Evolutionary conservation across 2,329 filamentous ascomycete species (phyloP).

Genomic region (Penicillium olsonii): DNA sequence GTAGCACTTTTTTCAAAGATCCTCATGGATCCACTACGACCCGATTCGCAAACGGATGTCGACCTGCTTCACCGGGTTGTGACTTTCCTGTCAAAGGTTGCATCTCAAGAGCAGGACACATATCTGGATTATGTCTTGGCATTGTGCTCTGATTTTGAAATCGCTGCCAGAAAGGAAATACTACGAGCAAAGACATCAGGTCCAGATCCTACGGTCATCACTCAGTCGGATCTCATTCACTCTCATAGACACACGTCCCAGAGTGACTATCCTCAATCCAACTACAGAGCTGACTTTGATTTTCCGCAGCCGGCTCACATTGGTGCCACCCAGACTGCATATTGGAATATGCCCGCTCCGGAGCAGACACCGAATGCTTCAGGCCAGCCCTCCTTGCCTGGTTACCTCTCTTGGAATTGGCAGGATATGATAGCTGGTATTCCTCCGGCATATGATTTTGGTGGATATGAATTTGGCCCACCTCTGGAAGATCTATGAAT

Average conservation of each 20-base stretch:
- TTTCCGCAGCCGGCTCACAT: not conserved
- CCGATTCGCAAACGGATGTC: not conserved
- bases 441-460: conserved; percentile 1
- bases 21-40: not conserved
- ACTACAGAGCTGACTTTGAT: not conserved
- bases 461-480: not conserved
- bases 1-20: conserved; percentile 3
- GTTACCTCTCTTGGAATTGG: conserved; percentile 2
- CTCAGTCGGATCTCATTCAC: not conserved
- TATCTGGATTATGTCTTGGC: conserved; percentile 6
- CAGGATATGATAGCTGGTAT: not conserved
- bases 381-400: not conserved
- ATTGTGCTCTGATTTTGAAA: not conserved
- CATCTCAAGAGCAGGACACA: conserved; percentile 8
- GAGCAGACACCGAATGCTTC: not conserved
- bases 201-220: not conserved
- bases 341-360: not conserved
- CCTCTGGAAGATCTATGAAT: not conserved
- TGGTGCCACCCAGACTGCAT: not conserved
- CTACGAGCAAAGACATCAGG: not conserved
- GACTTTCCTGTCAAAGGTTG: conserved; percentile 1
- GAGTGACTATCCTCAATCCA: not conserved
- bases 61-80: not conserved
- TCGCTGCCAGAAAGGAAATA: not conserved
- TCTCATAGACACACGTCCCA: not conserved